Base-by-base conservation (phyloP, 495 filamentous ascomycete genomes). In the Xylaria venustula region DNA sequence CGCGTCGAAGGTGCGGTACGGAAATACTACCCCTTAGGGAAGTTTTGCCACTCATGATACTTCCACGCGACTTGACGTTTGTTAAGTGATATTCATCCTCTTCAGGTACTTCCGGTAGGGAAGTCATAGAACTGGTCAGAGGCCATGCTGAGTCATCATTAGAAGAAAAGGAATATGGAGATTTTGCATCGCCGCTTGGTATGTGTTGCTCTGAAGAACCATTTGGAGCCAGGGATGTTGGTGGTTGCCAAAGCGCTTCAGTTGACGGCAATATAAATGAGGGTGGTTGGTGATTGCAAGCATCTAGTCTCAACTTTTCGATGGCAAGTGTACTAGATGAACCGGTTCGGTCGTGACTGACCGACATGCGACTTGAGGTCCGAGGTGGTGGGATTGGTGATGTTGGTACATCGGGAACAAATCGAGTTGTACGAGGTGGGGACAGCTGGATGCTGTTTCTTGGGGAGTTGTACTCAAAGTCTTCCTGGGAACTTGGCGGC, bases 51-150 rank as follows among this genome's bases (percentile, higher is more conserved):
- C 77, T 80, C 3, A 67, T 59, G 17, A 79, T 50, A 63, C 77
- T 79, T 32, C 67, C 69, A 2, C 73, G 71, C 6, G 75, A 76
- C 30, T 58, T 70, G 19, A 67, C 68, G 36, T 42, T 37, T 11
- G 60, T 40, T n/a, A 61, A 34, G 9, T 67, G 57, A 15, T 65
- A 71, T 44, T 92, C 90, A 42, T 87, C 83, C 66, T 93, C 90
- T 69, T 95, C 90, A 2, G 88, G 86, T 11, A 94, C 89, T 60
- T 91, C 81, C 37, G 86, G 79, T 28, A 92, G 68, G 23, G 83
- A 75, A 22, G 76, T 72, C 32, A 81, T 67, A 32, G 80, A 76
- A 56, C 74, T 71, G 23, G 81, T 69, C 51, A 84, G 67, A 26
- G 78, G 70, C 67, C 77, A 78, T 47, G 79, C 72, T 25, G 77